Conservation (phyloP, 1,284 basidiomycete species). For the Malassezia caprae region DNA sequence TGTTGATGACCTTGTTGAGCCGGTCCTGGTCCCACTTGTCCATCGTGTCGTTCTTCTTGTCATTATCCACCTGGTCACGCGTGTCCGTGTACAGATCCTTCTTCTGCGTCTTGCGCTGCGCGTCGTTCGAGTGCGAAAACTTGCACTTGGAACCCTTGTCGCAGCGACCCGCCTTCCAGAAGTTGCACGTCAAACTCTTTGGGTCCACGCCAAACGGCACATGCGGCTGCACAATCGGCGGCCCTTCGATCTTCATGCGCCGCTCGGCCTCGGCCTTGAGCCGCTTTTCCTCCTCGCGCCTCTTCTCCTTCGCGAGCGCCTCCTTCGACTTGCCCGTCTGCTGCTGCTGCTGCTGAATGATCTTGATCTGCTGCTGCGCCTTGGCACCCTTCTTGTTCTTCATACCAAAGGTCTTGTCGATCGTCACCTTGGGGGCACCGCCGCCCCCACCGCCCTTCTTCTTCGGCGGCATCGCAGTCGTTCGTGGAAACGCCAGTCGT, state of each 20-base stretch:
- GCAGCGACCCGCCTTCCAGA: constrained; percentile 31
- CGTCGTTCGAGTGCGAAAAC: constrained; percentile 71
- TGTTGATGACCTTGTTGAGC: constrained; percentile 70
- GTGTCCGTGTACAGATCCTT: constrained; percentile 87
- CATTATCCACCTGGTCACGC: constrained; percentile 54
- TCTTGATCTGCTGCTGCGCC: constrained; percentile 72
- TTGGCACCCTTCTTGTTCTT: constrained; percentile 84
- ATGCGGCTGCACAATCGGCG: constrained; percentile 54
- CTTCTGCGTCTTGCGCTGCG: constrained; percentile 87
- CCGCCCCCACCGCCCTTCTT: constrained; percentile 50
- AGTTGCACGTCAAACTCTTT: constrained; percentile 34
- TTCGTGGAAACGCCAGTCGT: not conserved
- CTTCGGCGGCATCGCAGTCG: constrained; percentile 37
- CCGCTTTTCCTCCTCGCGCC: constrained; percentile 69
- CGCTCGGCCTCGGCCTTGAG: constrained; percentile 75
- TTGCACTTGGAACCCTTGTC: constrained; percentile 63
- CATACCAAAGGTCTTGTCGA: constrained; percentile 61
- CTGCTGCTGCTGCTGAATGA: constrained; percentile 63
- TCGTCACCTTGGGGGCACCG: constrained; percentile 46
- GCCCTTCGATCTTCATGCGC: constrained; percentile 49
- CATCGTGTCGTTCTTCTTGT: constrained; percentile 76
- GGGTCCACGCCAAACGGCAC: constrained; percentile 74
- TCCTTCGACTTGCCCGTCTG: constrained; percentile 64
- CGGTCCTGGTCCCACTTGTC: constrained; percentile 96
- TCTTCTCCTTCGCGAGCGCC: constrained; percentile 64